Evolutionary conservation across 2,329 filamentous ascomycete species (phyloP).

Genomic region (Penicillium sp.): DNA sequence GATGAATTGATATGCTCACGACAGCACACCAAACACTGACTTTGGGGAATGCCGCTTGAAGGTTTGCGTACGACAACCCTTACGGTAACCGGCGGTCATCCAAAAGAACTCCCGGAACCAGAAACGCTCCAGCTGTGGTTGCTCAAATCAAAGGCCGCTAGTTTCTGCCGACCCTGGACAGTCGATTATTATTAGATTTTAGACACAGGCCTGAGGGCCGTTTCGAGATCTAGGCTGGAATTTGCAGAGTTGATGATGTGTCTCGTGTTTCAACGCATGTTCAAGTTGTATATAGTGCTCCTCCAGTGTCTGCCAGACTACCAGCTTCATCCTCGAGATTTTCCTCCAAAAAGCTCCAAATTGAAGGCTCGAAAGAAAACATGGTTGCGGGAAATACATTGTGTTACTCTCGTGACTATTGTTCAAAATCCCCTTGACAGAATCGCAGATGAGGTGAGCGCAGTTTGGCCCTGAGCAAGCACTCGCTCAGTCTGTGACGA

Average conservation of each 20-base stretch:
- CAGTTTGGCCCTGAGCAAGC: neutral
- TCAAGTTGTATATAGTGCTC: neutral
- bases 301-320: neutral
- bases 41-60: conserved; percentile 5
- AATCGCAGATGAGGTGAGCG: neutral
- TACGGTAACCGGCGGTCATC: neutral
- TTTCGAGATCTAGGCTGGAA: conserved; percentile 8
- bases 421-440: neutral
- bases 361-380: neutral
- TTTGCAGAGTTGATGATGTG: neutral
- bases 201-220: neutral
- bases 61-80: conserved; percentile 13
- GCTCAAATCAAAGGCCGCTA: conserved; percentile 1
- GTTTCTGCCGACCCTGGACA: conserved; percentile 6
- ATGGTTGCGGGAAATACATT: neutral
- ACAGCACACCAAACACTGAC: neutral
- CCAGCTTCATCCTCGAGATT: neutral
- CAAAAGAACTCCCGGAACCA: conserved; percentile 5
- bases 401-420: neutral
- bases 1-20: conserved; percentile 18
- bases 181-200: conserved; percentile 14
- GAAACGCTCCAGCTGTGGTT: conserved; percentile 2
- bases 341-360: neutral
- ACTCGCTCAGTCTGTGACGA: neutral
- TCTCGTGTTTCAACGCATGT: conserved; percentile 1